Base-by-base conservation (phyloP, 2,329 filamentous ascomycete genomes). In the Microdochium bolleyi region DNA sequence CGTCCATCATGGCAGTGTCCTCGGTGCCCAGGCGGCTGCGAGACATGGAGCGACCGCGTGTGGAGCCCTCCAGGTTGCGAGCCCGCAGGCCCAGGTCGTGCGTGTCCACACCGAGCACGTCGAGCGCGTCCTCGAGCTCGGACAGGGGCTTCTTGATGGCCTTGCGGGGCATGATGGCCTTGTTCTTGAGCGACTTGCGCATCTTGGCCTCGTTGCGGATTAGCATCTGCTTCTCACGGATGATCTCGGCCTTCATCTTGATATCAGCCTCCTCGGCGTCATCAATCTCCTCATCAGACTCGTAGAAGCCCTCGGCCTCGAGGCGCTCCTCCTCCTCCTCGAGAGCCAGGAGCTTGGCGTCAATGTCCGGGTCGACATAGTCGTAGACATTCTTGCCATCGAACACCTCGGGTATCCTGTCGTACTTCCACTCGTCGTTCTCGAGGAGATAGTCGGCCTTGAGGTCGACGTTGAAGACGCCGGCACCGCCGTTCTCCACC, bases 301-400 rank as follows among this genome's bases (percentile, higher is more conserved):
- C 89, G 73, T 99, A 99, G 78, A 88, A 96, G 55, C 94, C 94
- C 58, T 96, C 89, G 8, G 84, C 86, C 70, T 96, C 88, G 14
- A 97, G 82, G 62, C 87, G 87, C 74, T 96, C 92, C 70, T 99
- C 94, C 67, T 99, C 95, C 57, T 92, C 92, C 71, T 99, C 94
- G 32, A 99, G 79, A 53, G 90, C 90, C 51, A 87, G 85, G 50
- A 99, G 82, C 76, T 96, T 97, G 60, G 84, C 81, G 64, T 96
- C 94, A 66, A 99, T 99, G 53, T 99, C 95, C 1, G 92, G 92
- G 64, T 97, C 94, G 65, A 99, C 84, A 70, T 89, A 99, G 72
- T 99, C 94, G 74, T 92, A 94, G 54, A 99, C 89, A 70, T 99
- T 99, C 80, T 92, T 92, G 70, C 94, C 94, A 66, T 97, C 85